Evolutionary conservation across 1,284 basidiomycete genomes (phyloP).

Genomic region (Trichosporon asahii): DNA sequence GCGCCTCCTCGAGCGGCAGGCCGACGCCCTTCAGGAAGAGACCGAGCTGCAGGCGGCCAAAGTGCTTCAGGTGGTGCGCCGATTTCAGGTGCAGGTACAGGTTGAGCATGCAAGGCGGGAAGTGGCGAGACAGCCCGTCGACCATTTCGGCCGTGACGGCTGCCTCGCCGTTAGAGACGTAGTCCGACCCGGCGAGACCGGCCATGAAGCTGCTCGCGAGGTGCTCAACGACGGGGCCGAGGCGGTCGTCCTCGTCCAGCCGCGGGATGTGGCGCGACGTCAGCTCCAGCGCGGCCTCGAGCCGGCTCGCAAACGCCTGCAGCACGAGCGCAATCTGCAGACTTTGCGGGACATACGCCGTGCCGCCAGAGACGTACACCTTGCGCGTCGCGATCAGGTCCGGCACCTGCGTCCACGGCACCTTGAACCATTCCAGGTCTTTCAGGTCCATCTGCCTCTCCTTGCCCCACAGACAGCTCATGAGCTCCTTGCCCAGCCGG

Average conservation of each 20-base stretch:
- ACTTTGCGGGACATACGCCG: conserved; percentile 81
- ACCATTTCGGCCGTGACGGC: conserved; percentile 89
- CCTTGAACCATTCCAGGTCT: conserved; percentile 49
- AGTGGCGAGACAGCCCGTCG: conserved; percentile 81
- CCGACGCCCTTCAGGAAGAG: conserved; percentile 95
- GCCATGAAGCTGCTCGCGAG: conserved; percentile 91
- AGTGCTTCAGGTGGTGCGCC: conserved; percentile 88
- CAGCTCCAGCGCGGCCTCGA: conserved; percentile 78
- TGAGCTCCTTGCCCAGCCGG: conserved; percentile 58
- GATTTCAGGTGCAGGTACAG: conserved; percentile 74
- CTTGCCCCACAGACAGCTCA: conserved; percentile 31
- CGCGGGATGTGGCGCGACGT: conserved; percentile 86
- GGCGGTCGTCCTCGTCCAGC: conserved; percentile 91
- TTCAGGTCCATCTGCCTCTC: conserved; percentile 11
- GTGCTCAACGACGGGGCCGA: conserved; percentile 87
- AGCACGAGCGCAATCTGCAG: conserved; percentile 85
- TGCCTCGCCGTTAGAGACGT: conserved; percentile 51
- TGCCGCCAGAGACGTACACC: conserved; percentile 75
- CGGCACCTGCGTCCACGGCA: conserved; percentile 82
- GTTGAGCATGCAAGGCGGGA: conserved; percentile 93
- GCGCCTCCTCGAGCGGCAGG: conserved; percentile 88
- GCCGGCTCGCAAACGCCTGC: conserved; percentile 74
- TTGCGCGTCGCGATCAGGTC: conserved; percentile 84
- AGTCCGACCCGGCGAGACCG: conserved; percentile 61
- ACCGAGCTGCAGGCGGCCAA: conserved; percentile 85